Conservation (phyloP, 805 yeast genomes). For the Ogataea pini region DNA sequence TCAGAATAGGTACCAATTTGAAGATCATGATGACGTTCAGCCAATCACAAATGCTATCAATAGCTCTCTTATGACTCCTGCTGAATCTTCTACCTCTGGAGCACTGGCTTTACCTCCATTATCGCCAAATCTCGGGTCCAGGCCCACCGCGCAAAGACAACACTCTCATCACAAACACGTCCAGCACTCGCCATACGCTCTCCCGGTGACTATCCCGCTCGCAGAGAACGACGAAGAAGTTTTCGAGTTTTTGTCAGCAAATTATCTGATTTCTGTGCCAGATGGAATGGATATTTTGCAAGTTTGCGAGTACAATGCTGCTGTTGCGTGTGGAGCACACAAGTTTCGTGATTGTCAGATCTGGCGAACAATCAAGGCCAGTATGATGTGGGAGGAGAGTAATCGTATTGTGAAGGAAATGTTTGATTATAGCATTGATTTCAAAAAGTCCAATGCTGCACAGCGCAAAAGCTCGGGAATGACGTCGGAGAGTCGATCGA, state of each 20-base stretch:
- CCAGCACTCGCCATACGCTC: conserved; percentile 33
- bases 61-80: conserved; percentile 10
- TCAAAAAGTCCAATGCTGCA: conserved; percentile 1
- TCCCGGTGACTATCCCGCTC: conserved; percentile 45
- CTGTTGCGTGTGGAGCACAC: conserved; percentile 52
- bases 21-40: conserved; percentile 18
- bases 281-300: conserved; percentile 52
- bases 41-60: conserved; percentile 15
- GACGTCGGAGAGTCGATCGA: conserved; percentile 25
- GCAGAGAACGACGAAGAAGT: conserved; percentile 43
- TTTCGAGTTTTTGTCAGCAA: conserved; percentile 49
- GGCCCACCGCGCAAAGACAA: conserved; percentile 22
- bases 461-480: conserved; percentile 18
- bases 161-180: conserved; percentile 18
- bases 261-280: conserved; percentile 48
- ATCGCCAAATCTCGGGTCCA: conserved; percentile 16
- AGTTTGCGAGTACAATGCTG: conserved; percentile 59
- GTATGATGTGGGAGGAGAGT: conserved; percentile 40
- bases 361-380: conserved; percentile 59
- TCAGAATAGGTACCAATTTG: conserved; percentile 50
- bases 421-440: conserved; percentile 9
- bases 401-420: conserved; percentile 20
- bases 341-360: conserved; percentile 58
- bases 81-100: not conserved
- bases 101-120: conserved; percentile 5